Conservation (phyloP, 2,329 filamentous ascomycete genomes). For the Endocalyx cinctus region DNA sequence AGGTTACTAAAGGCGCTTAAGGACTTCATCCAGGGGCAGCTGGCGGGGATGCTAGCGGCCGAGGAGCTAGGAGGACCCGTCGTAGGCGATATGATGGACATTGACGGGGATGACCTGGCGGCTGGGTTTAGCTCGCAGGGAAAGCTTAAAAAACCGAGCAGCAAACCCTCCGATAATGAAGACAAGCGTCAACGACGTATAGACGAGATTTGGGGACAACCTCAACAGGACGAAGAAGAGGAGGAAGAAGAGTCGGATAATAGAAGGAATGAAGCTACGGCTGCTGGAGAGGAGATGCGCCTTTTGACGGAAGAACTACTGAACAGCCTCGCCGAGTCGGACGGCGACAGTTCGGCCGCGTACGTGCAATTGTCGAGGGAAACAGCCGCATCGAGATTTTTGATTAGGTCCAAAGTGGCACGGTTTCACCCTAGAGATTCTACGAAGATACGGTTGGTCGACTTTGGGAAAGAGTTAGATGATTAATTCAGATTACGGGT, state of each 20-base stretch:
- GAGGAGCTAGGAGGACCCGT: conserved; percentile 81
- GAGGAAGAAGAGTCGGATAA: conserved; percentile 19
- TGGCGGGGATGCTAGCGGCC: conserved; percentile 73
- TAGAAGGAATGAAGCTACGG: conserved; percentile 42
- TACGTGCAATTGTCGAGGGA: conserved; percentile 57
- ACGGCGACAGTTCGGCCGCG: conserved; percentile 49
- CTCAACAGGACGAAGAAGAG: conserved; percentile 19
- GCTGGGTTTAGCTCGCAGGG: conserved; percentile 58
- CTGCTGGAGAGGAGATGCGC: conserved; percentile 53
- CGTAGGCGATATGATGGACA: conserved; percentile 67
- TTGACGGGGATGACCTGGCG: conserved; percentile 55
- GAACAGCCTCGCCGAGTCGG: conserved; percentile 51
- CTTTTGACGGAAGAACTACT: conserved; percentile 56
- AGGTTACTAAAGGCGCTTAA: conserved; percentile 61
- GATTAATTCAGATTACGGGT: conserved; percentile 33
- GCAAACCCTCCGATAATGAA: conserved; percentile 28
- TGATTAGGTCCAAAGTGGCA: conserved; percentile 61
- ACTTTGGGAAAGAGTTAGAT: conserved; percentile 61
- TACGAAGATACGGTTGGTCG: conserved; percentile 52
- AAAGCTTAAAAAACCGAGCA: conserved; percentile 47
- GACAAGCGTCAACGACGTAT: conserved; percentile 56
- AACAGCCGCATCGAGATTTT: conserved; percentile 58
- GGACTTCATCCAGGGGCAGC: conserved; percentile 63
- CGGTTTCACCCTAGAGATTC: conserved; percentile 63
- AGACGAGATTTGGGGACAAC: conserved; percentile 57